phyloP scores from a whole-genome alignment of 2,329 filamentous ascomycete genomes.

The Phyllosticta ampelicida region DNA sequence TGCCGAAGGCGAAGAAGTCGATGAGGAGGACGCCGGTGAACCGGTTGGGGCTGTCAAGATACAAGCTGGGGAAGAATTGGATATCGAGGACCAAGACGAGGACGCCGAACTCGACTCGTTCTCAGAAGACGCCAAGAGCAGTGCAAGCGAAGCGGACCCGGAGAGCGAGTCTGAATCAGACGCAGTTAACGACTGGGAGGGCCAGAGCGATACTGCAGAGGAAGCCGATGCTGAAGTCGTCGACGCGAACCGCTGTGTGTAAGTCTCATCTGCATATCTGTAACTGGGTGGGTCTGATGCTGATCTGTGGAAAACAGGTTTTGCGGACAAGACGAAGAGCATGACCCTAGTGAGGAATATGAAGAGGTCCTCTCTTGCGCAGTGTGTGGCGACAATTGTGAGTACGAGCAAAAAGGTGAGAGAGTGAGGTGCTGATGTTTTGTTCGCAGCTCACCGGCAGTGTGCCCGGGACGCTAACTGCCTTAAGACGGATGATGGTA shows the following conservation, averaged over 20 bases:
- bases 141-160: constrained; percentile 26
- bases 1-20: constrained; percentile 40
- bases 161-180: constrained; percentile 41
- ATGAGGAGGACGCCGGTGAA: constrained; percentile 38
- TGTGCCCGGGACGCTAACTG: constrained; percentile 67
- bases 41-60: constrained; percentile 33
- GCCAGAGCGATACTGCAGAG: constrained; percentile 42
- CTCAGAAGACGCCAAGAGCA: constrained; percentile 26
- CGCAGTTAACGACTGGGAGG: constrained; percentile 44
- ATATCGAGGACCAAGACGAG: constrained; percentile 31
- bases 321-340: constrained; percentile 71
- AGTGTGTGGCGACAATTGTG: constrained; percentile 74
- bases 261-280: constrained; percentile 24
- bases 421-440: constrained; percentile 27
- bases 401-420: constrained; percentile 28
- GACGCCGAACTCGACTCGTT: constrained; percentile 28
- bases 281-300: constrained; percentile 19
- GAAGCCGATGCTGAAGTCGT: constrained; percentile 45
- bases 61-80: constrained; percentile 22
- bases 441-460: constrained; percentile 69
- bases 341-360: constrained; percentile 71
- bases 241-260: constrained; percentile 55
- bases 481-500: constrained; percentile 54
- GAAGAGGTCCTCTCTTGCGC: constrained; percentile 68
- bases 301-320: constrained; percentile 44